phyloP scores from a whole-genome alignment of 805 yeast genomes.

The Lipomyces starkeyi region DNA sequence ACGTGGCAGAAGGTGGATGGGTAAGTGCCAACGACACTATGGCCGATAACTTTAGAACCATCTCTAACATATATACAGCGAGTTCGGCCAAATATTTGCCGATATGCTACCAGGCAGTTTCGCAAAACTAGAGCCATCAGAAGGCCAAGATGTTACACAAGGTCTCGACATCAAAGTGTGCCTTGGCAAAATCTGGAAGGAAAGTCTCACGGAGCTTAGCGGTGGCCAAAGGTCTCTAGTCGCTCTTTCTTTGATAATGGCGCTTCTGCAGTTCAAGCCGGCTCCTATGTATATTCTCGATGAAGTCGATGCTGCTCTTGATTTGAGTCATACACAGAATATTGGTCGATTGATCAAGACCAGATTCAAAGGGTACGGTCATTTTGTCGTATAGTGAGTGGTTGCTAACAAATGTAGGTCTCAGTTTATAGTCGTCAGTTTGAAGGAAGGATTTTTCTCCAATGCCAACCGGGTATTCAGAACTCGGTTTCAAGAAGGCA shows the following conservation, averaged over 20 bases:
- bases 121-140: conserved; percentile 84
- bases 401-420: conserved; percentile 48
- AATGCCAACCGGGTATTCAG: conserved; percentile 94
- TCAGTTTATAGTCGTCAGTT: conserved; percentile 93
- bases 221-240: conserved; percentile 96
- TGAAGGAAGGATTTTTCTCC: conserved; percentile 97
- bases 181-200: conserved; percentile 94
- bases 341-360: conserved; percentile 97
- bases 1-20: conserved; percentile 86
- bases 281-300: conserved; percentile 98
- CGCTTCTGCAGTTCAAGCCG: conserved; percentile 90
- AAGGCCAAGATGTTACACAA: conserved; percentile 79
- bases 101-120: conserved; percentile 88
- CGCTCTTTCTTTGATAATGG: conserved; percentile 90
- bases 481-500: conserved; percentile 95
- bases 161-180: conserved; percentile 92
- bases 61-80: conserved; percentile 45
- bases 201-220: conserved; percentile 88
- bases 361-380: conserved; percentile 76
- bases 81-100: conserved; percentile 88
- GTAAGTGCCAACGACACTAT: conserved; percentile 21
- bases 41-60: not conserved
- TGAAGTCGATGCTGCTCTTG: conserved; percentile 98
- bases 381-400: conserved; percentile 1
- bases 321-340: conserved; percentile 94